Evolutionary conservation across 108 stramenopile species (phyloP), one percentile per base, ranked within the genome.

Genomic region (Stephanodiscus minutulus): DNA sequence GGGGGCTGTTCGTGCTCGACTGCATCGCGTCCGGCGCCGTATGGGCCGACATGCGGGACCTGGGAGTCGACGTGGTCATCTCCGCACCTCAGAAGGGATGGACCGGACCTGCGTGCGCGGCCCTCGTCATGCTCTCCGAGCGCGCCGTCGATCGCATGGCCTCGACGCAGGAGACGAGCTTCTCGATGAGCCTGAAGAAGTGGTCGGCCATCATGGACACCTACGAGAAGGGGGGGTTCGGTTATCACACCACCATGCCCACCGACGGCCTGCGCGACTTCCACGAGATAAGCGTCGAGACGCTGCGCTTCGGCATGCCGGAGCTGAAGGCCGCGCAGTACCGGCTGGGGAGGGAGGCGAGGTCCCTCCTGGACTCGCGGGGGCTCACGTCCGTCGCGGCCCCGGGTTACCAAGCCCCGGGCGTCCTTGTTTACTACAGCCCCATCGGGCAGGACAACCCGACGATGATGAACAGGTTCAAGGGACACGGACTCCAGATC

Each of bases 41-140:
- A 27, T 97, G 96, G 96, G 89, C 87, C 10, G 92, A 97, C 71
- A 97, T 97, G 96, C 89, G 93, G 64, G 89, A 91, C 59, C 79
- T 94, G 41, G 94, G 94, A 27, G 89, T 95, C 4, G 96, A 95
- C 78, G 90, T 88, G 5, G 72, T 95, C 24, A 94, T 97, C 72
- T 88, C 90, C 0, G 96, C 96, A 17, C 96, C 96, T 1, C 96
- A 97, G 68, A 97, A 97, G 78, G 96, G 96, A 61, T 97, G 96
- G 96, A 92, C 94, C 6, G 96, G 94, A 48, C 93, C 96, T 0
- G 93, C 94, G 35, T 89, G 91, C 73, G 88, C 88, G 8, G 96
- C 91, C 7, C 68, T 97, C 57, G 88, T 93, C 39, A 87, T 89
- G 85, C 71, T 97, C 47, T 90, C 90, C 25, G 90, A 95, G 25